Evolutionary conservation across 257 asterid genomes (phyloP).

Genomic region (Gentiana dahurica): DNA sequence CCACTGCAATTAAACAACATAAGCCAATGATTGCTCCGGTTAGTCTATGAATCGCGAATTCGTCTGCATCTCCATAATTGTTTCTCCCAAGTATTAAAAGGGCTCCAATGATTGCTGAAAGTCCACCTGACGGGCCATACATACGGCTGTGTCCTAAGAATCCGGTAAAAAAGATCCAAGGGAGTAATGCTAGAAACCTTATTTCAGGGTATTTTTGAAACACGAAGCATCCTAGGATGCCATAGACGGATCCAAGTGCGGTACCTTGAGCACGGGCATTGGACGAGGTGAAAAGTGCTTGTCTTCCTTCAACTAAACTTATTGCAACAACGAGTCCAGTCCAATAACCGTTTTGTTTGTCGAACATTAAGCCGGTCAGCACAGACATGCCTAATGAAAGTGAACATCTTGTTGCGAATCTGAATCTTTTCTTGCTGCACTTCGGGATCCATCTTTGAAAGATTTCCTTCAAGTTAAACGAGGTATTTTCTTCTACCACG

Average conservation of each 20-base stretch:
- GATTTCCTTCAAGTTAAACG: not conserved
- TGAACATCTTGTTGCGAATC: conserved; percentile 46
- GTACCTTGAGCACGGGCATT: conserved; percentile 75
- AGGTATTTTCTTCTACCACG: not conserved
- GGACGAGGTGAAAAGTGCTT: conserved; percentile 48
- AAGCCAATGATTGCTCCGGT: conserved; percentile 53
- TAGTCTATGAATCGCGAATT: conserved; percentile 47
- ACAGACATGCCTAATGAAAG: conserved; percentile 51
- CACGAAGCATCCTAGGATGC: conserved; percentile 46
- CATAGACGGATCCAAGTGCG: conserved; percentile 68
- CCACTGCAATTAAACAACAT: conserved; percentile 30
- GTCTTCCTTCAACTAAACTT: conserved; percentile 45
- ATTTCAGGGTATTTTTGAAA: conserved; percentile 23
- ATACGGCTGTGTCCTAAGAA: conserved; percentile 47
- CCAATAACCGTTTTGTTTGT: conserved; percentile 53
- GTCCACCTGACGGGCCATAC: conserved; percentile 56
- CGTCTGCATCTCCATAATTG: conserved; percentile 38
- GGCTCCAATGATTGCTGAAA: conserved; percentile 62
- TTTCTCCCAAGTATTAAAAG: conserved; percentile 54
- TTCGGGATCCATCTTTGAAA: conserved; percentile 1
- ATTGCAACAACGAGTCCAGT: conserved; percentile 66
- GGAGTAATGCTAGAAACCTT: conserved; percentile 46
- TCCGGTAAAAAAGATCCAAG: conserved; percentile 54
- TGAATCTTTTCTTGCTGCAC: conserved; percentile 18
- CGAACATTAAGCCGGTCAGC: conserved; percentile 39